phyloP scores from a whole-genome alignment of 306 rosid species.

The Vicia faba region DNA sequence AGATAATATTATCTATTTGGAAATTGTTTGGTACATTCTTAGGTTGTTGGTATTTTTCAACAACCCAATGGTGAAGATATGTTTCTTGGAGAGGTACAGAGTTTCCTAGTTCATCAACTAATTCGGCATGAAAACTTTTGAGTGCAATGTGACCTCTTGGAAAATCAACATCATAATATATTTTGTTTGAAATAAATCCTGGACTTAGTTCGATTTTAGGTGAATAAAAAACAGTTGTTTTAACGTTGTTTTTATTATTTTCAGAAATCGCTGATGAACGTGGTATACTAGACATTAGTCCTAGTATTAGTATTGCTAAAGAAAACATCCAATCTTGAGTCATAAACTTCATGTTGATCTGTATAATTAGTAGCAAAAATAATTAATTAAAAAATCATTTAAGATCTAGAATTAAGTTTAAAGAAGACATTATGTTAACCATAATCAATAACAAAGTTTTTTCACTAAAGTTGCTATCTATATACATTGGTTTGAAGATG shows the following conservation, averaged over 20 bases:
- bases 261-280: slow-evolving; percentile 36
- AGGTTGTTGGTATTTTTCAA: slow-evolving; percentile 39
- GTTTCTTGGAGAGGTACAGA: slow-evolving; percentile 65
- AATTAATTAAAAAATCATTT: background rate
- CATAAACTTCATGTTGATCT: slow-evolving; percentile 47
- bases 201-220: slow-evolving; percentile 61
- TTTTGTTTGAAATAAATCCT: slow-evolving; percentile 58
- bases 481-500: background rate
- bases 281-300: slow-evolving; percentile 21
- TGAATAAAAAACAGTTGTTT: slow-evolving; percentile 49
- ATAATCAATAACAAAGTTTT: background rate
- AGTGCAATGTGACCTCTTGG: slow-evolving; percentile 75
- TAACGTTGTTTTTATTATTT: slow-evolving; percentile 38
- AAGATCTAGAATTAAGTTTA: background rate
- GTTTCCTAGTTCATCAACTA: slow-evolving; percentile 60
- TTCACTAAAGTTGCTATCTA: background rate
- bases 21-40: slow-evolving; percentile 34
- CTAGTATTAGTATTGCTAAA: slow-evolving; percentile 31
- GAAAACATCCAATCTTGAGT: slow-evolving; percentile 34
- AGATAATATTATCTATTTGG: background rate
- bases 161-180: slow-evolving; percentile 48
- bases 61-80: slow-evolving; percentile 80
- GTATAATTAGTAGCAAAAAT: slow-evolving; percentile 18
- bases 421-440: background rate
- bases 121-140: slow-evolving; percentile 66